Conservation (phyloP, 169 alveolate genomes). For the Miamiensis avidus region DNA sequence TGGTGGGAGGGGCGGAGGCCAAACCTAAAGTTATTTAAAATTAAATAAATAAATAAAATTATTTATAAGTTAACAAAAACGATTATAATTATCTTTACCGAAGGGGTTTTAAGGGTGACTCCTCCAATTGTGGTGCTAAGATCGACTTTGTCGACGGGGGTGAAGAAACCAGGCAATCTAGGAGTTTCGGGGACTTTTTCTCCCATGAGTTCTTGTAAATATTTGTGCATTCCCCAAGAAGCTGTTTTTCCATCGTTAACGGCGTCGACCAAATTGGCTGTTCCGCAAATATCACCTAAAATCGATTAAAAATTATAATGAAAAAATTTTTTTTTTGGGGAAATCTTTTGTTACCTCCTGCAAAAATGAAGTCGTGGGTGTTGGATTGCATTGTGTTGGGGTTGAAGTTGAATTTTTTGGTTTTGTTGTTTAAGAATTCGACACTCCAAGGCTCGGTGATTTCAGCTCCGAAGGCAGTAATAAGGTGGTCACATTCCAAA, state of each 20-base stretch:
- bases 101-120: slow-evolving; percentile 48
- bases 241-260: slow-evolving; percentile 69
- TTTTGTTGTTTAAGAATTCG: slow-evolving; percentile 17
- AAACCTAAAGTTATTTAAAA: slow-evolving; percentile 8
- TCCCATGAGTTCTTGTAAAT: slow-evolving; percentile 31
- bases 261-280: slow-evolving; percentile 56
- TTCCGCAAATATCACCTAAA: slow-evolving; percentile 54
- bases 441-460: slow-evolving; percentile 43
- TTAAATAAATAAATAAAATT: no score
- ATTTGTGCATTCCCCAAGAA: slow-evolving; percentile 57
- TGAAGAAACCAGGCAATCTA: slow-evolving; percentile 46
- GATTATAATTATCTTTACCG: neutral
- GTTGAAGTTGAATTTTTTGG: slow-evolving; percentile 4
- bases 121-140: slow-evolving; percentile 45
- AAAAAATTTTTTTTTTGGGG: neutral
- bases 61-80: no score
- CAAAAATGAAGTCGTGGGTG: neutral
- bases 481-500: slow-evolving; percentile 40
- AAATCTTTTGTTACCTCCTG: neutral
- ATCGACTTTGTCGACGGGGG: slow-evolving; percentile 51
- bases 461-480: slow-evolving; percentile 49
- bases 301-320: no score
- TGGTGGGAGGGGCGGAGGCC: slow-evolving; percentile 66
- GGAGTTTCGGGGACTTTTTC: slow-evolving; percentile 27
- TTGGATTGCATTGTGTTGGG: neutral